These are phyloP conservation scores for Saxophila tyrrhenica DNA, from an alignment of 495 filamentous ascomycete species.

Conservation along the genomic window DNA sequence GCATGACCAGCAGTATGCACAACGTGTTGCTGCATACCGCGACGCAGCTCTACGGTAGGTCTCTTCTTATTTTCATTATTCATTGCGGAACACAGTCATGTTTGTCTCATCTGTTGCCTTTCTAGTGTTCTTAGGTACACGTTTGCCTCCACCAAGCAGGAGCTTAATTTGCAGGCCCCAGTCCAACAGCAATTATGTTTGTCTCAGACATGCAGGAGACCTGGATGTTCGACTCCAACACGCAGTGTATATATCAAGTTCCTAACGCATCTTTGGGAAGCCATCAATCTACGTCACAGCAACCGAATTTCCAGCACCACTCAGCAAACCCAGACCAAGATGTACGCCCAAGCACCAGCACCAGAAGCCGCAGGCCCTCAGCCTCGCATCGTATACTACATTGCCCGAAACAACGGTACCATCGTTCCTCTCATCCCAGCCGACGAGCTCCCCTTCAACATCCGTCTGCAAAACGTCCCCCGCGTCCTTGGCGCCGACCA, in stretches of 20 bases:
- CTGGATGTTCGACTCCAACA: background rate
- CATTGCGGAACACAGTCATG: too few relatives aligned
- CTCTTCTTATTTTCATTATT: background rate
- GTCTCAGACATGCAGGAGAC: background rate
- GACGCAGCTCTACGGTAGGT: background rate
- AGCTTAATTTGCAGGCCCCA: too few relatives aligned
- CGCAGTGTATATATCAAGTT: background rate
- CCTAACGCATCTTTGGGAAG: too few relatives aligned
- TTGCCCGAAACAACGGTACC: constrained; percentile 16
- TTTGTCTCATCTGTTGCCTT: background rate
- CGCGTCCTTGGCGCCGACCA: constrained; percentile 10
- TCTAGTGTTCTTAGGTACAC: background rate
- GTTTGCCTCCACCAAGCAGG: background rate
- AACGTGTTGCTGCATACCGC: background rate
- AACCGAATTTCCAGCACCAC: too few relatives aligned
- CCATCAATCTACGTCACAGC: too few relatives aligned
- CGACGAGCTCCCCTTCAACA: constrained; percentile 20
- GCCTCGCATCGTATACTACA: constrained; percentile 6
- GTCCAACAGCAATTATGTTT: too few relatives aligned
- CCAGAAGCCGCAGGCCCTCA: background rate
- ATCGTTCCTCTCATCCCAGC: constrained; percentile 19
- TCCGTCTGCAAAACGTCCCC: constrained; percentile 15
- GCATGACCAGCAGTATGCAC: too few relatives aligned
- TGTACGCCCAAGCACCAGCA: background rate
- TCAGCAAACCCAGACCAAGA: background rate